Conservation (phyloP, 1,284 basidiomycete species). For the Malassezia dermatis region DNA sequence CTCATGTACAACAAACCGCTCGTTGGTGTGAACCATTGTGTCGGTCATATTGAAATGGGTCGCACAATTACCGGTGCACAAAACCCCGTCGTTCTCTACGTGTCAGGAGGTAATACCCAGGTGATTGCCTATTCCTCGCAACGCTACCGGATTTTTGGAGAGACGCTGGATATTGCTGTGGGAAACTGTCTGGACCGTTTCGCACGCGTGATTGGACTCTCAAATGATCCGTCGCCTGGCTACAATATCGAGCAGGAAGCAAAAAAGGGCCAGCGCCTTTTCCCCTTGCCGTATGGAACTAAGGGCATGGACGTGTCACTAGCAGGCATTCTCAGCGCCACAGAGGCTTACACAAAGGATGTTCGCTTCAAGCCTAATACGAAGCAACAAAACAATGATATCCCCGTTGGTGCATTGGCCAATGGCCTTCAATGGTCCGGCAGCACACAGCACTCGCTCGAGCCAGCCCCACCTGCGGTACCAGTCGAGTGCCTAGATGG, state of each 20-base stretch:
- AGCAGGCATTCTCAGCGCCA: slow-evolving; percentile 78
- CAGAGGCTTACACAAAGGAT: slow-evolving; percentile 65
- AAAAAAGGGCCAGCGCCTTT: slow-evolving; percentile 64
- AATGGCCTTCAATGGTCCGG: slow-evolving; percentile 34
- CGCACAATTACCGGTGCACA: slow-evolving; percentile 84
- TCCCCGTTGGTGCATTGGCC: slow-evolving; percentile 30
- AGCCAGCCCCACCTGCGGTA: slow-evolving; percentile 1
- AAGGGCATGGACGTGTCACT: slow-evolving; percentile 98
- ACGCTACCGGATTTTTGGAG: slow-evolving; percentile 96
- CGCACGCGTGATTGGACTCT: slow-evolving; percentile 85
- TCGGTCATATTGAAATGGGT: slow-evolving; percentile 98
- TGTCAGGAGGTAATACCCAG: slow-evolving; percentile 97
- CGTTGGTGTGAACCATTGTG: slow-evolving; percentile 94
- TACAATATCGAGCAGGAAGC: slow-evolving; percentile 96
- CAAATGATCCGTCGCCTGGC: slow-evolving; percentile 94
- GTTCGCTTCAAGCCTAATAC: slow-evolving; percentile 25
- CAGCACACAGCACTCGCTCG: neutral
- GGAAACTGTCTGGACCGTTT: slow-evolving; percentile 97
- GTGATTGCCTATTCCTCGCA: slow-evolving; percentile 90
- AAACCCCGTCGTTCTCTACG: slow-evolving; percentile 94
- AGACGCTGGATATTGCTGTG: slow-evolving; percentile 96
- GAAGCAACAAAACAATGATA: neutral
- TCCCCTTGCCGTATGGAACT: slow-evolving; percentile 83
- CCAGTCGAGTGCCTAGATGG: slow-evolving; percentile 16
- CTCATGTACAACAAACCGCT: slow-evolving; percentile 81